A percentile compares a stretch with the other conserved stretches of the same genome.
phyloP scores from a whole-genome alignment of 140 eudicot species.

The Senecio squalidus region DNA sequence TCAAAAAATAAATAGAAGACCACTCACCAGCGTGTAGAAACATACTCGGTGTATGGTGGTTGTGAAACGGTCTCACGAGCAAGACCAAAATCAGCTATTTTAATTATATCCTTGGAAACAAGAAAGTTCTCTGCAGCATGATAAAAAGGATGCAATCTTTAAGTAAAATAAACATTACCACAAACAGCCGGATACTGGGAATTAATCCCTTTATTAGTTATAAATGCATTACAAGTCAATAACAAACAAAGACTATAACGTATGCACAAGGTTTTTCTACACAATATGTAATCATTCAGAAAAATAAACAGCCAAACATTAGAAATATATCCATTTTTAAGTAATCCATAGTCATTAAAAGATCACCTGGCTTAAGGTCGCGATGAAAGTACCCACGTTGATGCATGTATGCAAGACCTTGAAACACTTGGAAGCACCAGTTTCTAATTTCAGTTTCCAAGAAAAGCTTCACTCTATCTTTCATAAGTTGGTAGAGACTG shows the following conservation, averaged over 20 bases:
- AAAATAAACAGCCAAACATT: too few species aligned
- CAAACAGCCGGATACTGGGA: not conserved
- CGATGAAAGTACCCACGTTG: conserved; percentile 97
- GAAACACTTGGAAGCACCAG: conserved; percentile 99
- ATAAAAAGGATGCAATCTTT: conserved; percentile 10
- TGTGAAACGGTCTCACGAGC: conserved; percentile 85
- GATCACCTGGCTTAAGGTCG: conserved; percentile 94
- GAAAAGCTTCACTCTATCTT: conserved; percentile 69
- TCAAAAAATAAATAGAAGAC: not conserved
- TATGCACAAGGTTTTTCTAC: too few species aligned
- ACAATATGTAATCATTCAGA: too few species aligned
- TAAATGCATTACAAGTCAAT: too few species aligned
- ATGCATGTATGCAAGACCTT: conserved; percentile 95
- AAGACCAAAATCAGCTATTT: conserved; percentile 97
- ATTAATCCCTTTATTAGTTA: not conserved
- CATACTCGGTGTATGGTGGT: conserved; percentile 97
- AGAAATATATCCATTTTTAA: too few species aligned
- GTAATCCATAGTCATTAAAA: not conserved
- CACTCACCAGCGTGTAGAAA: conserved; percentile 95
- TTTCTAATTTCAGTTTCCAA: conserved; percentile 77
- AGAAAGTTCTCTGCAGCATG: conserved; percentile 57
- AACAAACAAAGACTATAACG: too few species aligned
- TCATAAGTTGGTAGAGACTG: conserved; percentile 96
- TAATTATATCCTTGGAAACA: conserved; percentile 71
- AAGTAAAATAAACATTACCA: conserved; percentile 7